These are phyloP conservation scores for Apostasia shenzhenica DNA, from an alignment of 106 monocot species.

Conservation along the genomic window DNA sequence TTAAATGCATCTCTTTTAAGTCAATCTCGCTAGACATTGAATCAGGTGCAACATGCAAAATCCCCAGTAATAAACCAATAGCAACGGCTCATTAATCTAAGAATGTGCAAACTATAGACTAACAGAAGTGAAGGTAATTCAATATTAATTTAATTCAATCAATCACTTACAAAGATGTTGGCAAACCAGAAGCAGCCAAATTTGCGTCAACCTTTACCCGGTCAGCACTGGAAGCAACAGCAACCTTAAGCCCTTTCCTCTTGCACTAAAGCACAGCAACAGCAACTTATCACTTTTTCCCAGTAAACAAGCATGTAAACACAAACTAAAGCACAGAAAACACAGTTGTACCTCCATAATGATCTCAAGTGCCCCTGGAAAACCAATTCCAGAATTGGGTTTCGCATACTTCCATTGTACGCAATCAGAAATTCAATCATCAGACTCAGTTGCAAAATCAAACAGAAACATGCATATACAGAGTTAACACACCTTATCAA, in stretches of 20 bases:
- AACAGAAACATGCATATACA: background rate
- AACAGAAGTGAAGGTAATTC: no score
- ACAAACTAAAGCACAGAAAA: background rate
- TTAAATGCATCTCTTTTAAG: no score
- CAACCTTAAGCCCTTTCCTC: slow-evolving; percentile 75
- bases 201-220: slow-evolving; percentile 95
- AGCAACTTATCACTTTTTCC: background rate
- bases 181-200: slow-evolving; percentile 79
- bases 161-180: slow-evolving; percentile 49
- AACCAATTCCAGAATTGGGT: slow-evolving; percentile 85
- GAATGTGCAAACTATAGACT: no score
- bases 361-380: slow-evolving; percentile 91
- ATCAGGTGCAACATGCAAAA: no score
- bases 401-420: slow-evolving; percentile 73
- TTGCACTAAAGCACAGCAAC: slow-evolving; percentile 50
- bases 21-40: no score
- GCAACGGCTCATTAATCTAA: no score
- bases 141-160: no score
- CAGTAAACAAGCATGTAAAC: background rate
- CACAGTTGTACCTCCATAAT: slow-evolving; percentile 50
- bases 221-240: slow-evolving; percentile 97
- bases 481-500: slow-evolving; percentile 51
- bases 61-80: no score
- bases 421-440: background rate
- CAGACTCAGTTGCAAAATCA: background rate